Evolutionary conservation across 2,329 filamentous ascomycete species (phyloP).

Genomic region (Penicillium brasilianum): DNA sequence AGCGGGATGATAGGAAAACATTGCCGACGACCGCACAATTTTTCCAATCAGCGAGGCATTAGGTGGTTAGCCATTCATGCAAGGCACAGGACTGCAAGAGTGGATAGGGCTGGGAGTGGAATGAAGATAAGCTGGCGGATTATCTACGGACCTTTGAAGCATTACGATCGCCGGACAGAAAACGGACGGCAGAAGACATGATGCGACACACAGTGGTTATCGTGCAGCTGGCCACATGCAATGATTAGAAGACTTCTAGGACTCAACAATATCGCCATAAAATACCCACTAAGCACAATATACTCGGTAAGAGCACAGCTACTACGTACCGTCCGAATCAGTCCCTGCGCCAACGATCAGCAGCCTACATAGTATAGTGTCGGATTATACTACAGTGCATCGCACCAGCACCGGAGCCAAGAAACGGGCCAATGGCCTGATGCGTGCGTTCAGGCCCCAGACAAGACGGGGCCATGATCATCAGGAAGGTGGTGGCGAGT

Average conservation of each 20-base stretch:
- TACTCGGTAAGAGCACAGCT: neutral
- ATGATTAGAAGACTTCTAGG: neutral
- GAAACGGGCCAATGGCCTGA: neutral
- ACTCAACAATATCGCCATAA: neutral
- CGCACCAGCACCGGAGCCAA: neutral
- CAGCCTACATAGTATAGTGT: neutral
- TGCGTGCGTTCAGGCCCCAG: neutral
- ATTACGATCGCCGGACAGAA: neutral
- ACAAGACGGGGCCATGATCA: neutral
- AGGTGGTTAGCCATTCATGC: neutral
- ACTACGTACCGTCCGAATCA: neutral
- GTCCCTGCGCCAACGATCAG: constrained; percentile 28
- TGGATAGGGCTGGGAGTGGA: neutral
- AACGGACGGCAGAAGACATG: neutral
- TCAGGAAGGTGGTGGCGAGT: constrained; percentile 2
- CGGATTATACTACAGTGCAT: neutral
- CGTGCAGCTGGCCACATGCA: constrained; percentile 10
- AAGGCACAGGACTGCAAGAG: neutral
- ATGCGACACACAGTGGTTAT: neutral
- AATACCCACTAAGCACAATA: neutral
- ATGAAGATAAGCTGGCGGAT: constrained; percentile 1
- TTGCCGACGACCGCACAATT: neutral
- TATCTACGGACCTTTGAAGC: neutral
- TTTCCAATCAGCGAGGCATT: neutral
- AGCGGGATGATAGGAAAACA: neutral